Percentiles rank a stretch among this genome's conserved stretches.
phyloP scores from a whole-genome alignment of 352 stramenopile species.

The Globisporangium irregulare region DNA sequence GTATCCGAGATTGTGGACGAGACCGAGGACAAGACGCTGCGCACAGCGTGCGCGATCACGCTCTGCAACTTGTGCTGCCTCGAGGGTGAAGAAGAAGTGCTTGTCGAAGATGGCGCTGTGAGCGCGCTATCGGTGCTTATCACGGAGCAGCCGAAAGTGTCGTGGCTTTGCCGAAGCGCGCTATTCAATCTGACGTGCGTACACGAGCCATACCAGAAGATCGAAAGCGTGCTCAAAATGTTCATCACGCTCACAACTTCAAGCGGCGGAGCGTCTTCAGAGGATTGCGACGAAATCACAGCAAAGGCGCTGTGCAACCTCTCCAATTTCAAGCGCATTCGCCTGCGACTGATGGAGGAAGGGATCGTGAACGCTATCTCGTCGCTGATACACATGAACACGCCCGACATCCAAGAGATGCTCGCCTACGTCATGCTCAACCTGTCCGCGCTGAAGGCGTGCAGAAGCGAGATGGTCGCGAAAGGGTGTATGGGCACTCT shows the following conservation, averaged over 20 bases:
- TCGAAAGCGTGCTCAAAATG: slow-evolving; percentile 79
- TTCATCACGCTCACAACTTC: slow-evolving; percentile 65
- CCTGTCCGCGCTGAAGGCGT: slow-evolving; percentile 53
- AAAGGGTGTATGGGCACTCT: slow-evolving; percentile 67
- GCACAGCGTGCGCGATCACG: slow-evolving; percentile 80
- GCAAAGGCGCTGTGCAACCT: slow-evolving; percentile 87
- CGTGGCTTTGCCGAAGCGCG: slow-evolving; percentile 62
- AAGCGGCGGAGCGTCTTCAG: slow-evolving; percentile 28
- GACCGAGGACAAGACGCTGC: slow-evolving; percentile 56
- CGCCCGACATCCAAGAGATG: slow-evolving; percentile 50
- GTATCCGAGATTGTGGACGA: slow-evolving; percentile 71
- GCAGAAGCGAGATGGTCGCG: slow-evolving; percentile 62
- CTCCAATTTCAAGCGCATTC: slow-evolving; percentile 81
- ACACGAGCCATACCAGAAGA: slow-evolving; percentile 79
- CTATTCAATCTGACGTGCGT: slow-evolving; percentile 91
- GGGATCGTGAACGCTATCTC: slow-evolving; percentile 75
- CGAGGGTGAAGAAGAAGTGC: slow-evolving; percentile 63
- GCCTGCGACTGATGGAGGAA: slow-evolving; percentile 85
- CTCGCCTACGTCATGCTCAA: slow-evolving; percentile 75
- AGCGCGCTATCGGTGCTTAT: slow-evolving; percentile 80
- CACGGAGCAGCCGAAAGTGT: slow-evolving; percentile 64
- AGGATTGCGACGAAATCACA: slow-evolving; percentile 47
- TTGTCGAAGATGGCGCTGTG: slow-evolving; percentile 84
- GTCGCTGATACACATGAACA: slow-evolving; percentile 48
- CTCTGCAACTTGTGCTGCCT: slow-evolving; percentile 86